Evolutionary conservation across 202 grass and related monocot genomes (phyloP), one percentile per base, ranked within the genome.

Genomic region (Digitaria exilis): DNA sequence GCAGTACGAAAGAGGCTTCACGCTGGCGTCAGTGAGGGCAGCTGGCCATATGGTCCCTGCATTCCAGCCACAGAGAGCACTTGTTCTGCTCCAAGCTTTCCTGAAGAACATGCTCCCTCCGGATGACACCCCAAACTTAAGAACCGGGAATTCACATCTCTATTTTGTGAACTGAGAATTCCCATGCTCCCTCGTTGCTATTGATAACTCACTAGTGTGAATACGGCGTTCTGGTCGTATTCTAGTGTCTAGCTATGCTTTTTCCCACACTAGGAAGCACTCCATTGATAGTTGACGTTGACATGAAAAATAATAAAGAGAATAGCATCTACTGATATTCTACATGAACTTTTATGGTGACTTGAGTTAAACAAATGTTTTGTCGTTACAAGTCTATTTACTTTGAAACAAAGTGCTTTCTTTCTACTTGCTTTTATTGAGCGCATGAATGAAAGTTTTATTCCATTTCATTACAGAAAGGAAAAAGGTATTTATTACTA

Each of bases 21-120:
- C 70, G 1, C 31, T 90, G 3, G 84, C 69, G 2, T 86, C 89
- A 0, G 85, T 95, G 8, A 77, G 90, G 69, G 90, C 73, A 60
- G 87, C 93, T 1, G 93, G 90, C 0, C 93, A 92, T 79, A 15
- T 60, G 50, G 92, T 95, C 15, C 89, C 90, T 0, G 60, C 54
- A 4, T 86, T 60, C 65, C 90, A 95, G 84, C 90, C 92, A 2
- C 22, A 80, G 85, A 90, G 87, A 88, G 67, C 93, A 9, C 82
- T 86, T 65, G 78, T 71, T 42, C 22, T 95, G 51, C 69, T 92
- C 8, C 19, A 69, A 50, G 32, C 85, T 46, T 95, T 95, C 59
- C 35, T 95, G 13, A 29, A 81, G 52, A 83, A 48, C 67, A 29
- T 3, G 16, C 69, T 19, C 25, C 66, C 41, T 45, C 6, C 41